phyloP scores from a whole-genome alignment of 768 basidiomycete genomes.

The Boletus edulis region DNA sequence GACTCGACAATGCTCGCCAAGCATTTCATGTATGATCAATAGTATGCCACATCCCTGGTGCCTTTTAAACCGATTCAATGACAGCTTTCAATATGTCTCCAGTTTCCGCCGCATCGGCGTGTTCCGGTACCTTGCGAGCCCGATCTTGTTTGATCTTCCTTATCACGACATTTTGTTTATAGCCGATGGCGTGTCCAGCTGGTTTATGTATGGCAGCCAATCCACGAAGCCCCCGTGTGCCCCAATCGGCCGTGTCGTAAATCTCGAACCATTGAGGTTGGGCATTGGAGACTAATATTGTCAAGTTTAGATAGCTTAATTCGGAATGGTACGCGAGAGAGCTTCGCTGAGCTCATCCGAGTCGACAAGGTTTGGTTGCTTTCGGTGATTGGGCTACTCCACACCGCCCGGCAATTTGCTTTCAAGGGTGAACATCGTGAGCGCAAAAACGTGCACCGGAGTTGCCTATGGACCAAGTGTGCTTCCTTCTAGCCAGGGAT shows the following conservation, averaged over 20 bases:
- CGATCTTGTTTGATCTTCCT: constrained; percentile 12
- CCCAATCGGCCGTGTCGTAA: constrained; percentile 8
- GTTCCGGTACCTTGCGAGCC: constrained; percentile 21
- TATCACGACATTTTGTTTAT: constrained; percentile 7
- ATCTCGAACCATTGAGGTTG: constrained; percentile 4
- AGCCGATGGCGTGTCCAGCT: constrained; percentile 6
- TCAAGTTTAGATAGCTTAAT: constrained; percentile 26
- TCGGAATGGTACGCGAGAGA: constrained; percentile 10
- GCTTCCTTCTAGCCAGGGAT: constrained; percentile 16
- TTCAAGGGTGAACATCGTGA: constrained; percentile 12
- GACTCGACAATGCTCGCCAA: constrained; percentile 18
- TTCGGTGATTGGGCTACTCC: constrained; percentile 26
- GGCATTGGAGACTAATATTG: constrained; percentile 8
- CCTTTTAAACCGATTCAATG: constrained; percentile 14
- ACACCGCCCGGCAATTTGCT: constrained; percentile 25
- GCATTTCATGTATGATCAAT: constrained; percentile 19
- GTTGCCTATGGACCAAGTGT: constrained; percentile 12
- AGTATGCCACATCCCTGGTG: constrained; percentile 16
- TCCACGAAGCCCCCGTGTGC: constrained; percentile 6
- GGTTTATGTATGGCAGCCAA: constrained; percentile 4
- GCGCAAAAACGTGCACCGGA: constrained; percentile 20
- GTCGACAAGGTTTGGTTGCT: constrained; percentile 25
- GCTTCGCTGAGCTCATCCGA: constrained; percentile 32
- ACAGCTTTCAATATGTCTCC: constrained; percentile 4
- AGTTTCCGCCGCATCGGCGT: constrained; percentile 2